phyloP scores from a whole-genome alignment of 192 early-diverging fungal genomes.

The Mortierella claussenii region DNA sequence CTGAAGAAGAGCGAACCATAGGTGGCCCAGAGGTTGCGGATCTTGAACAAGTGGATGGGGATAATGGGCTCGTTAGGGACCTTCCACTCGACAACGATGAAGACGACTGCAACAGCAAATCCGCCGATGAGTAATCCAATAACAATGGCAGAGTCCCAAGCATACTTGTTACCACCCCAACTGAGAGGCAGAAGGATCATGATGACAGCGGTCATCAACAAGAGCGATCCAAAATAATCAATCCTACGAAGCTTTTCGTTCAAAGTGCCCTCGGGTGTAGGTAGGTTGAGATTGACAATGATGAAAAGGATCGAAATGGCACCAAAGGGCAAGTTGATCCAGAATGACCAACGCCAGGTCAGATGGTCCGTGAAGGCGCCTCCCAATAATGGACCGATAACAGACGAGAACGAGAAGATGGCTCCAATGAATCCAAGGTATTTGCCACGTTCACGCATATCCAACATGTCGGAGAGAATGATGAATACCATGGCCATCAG shows the following conservation, averaged over 20 bases:
- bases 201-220: slow-evolving; percentile 61
- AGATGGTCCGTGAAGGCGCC: slow-evolving; percentile 74
- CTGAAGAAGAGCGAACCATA: slow-evolving; percentile 60
- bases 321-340: slow-evolving; percentile 61
- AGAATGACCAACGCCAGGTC: slow-evolving; percentile 82
- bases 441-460: slow-evolving; percentile 71
- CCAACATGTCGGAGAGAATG: slow-evolving; percentile 77
- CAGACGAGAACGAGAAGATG: slow-evolving; percentile 69
- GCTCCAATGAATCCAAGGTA: slow-evolving; percentile 71
- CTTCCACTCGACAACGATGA: slow-evolving; percentile 66
- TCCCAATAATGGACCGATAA: slow-evolving; percentile 74
- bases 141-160: slow-evolving; percentile 66
- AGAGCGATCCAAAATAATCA: slow-evolving; percentile 67
- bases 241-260: slow-evolving; percentile 65
- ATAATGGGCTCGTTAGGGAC: slow-evolving; percentile 67
- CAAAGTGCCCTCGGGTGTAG: slow-evolving; percentile 53
- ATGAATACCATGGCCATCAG: slow-evolving; percentile 73
- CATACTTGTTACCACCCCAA: slow-evolving; percentile 71
- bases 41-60: slow-evolving; percentile 58
- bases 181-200: slow-evolving; percentile 67
- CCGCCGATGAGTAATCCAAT: slow-evolving; percentile 66
- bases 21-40: slow-evolving; percentile 66
- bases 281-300: slow-evolving; percentile 61
- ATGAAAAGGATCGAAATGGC: slow-evolving; percentile 54
- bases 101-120: slow-evolving; percentile 54